These are phyloP conservation scores for Apocynum venetum DNA, from an alignment of 257 asterid species.

Conservation along the genomic window DNA sequence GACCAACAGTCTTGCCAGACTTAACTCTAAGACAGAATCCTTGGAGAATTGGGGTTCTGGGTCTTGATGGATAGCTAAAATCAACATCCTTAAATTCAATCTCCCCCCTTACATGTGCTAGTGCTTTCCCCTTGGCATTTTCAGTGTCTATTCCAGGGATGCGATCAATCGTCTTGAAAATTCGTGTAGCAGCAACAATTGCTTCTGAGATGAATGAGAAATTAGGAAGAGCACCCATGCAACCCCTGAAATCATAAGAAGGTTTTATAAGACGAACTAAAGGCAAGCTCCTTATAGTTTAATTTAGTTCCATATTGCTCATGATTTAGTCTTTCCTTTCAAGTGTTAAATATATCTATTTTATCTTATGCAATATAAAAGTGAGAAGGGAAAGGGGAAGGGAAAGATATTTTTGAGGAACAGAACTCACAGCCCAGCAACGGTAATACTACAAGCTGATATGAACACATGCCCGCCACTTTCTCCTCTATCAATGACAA, in stretches of 20 bases:
- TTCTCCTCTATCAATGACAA: constrained; percentile 57
- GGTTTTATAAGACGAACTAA: background rate
- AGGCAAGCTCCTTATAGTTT: background rate
- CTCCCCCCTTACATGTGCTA: constrained; percentile 43
- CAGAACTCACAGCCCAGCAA: constrained; percentile 70
- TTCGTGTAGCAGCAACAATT: constrained; percentile 41
- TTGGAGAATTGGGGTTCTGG: constrained; percentile 41
- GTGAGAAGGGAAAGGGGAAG: background rate
- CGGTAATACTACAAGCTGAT: constrained; percentile 38
- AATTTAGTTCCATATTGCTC: background rate
- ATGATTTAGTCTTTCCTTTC: background rate
- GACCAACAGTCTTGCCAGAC: constrained; percentile 59
- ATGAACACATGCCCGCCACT: constrained; percentile 65
- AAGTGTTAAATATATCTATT: background rate
- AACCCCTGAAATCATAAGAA: constrained; percentile 40
- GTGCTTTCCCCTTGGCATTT: constrained; percentile 37
- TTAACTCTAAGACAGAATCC: constrained; percentile 49
- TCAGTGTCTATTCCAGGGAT: constrained; percentile 49
- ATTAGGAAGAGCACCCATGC: constrained; percentile 67
- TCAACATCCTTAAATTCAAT: constrained; percentile 61
- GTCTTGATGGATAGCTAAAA: constrained; percentile 71
- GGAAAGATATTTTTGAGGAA: background rate
- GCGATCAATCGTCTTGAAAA: constrained; percentile 48
- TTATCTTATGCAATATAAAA: background rate
- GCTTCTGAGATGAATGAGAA: constrained; percentile 58